Percentiles rank a stretch among this genome's conserved stretches.
Evolutionary conservation across 208 protist genomes (phyloP).

Genomic region (Herpetomonas samuelpessoai): DNA sequence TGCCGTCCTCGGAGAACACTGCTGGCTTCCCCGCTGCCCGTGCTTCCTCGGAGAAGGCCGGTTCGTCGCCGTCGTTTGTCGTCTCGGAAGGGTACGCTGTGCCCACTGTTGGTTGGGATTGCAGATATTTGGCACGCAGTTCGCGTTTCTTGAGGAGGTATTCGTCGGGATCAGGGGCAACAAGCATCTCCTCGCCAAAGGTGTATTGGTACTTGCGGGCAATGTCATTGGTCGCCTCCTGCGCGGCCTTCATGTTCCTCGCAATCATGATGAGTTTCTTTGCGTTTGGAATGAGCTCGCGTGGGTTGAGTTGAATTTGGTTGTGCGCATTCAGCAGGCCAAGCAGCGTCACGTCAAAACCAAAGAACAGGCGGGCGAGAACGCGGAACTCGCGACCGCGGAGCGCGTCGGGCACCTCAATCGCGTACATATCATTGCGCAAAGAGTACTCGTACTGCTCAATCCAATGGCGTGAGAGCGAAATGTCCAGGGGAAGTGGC

Average conservation of each 20-base stretch:
- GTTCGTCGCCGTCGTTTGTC: background rate
- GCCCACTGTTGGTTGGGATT: background rate
- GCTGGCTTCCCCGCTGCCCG: background rate
- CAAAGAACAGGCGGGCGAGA: slow-evolving; percentile 52
- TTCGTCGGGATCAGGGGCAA: slow-evolving; percentile 36
- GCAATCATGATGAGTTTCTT: slow-evolving; percentile 73
- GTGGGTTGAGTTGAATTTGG: slow-evolving; percentile 70
- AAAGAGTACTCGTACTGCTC: slow-evolving; percentile 84
- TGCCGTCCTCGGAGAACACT: background rate
- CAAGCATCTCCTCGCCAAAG: slow-evolving; percentile 57
- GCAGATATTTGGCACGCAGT: background rate
- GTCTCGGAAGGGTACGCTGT: background rate
- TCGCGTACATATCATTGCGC: slow-evolving; percentile 68
- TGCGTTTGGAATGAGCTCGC: slow-evolving; percentile 39
- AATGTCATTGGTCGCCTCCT: slow-evolving; percentile 40
- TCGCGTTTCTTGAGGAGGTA: slow-evolving; percentile 9
- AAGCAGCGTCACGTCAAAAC: slow-evolving; percentile 65
- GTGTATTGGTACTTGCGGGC: slow-evolving; percentile 37
- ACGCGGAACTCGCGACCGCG: slow-evolving; percentile 51
- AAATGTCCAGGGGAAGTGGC: slow-evolving; percentile 43
- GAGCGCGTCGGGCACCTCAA: slow-evolving; percentile 55
- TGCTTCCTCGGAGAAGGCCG: background rate
- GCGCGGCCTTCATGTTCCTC: slow-evolving; percentile 38
- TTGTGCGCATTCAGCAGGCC: slow-evolving; percentile 53
- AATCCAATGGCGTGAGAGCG: slow-evolving; percentile 54